A percentile compares a stretch with the other conserved stretches of the same genome.
These are phyloP conservation scores for Nyssa sinensis DNA, from an alignment of 148 eudicot genomes.

Conservation along the genomic window DNA sequence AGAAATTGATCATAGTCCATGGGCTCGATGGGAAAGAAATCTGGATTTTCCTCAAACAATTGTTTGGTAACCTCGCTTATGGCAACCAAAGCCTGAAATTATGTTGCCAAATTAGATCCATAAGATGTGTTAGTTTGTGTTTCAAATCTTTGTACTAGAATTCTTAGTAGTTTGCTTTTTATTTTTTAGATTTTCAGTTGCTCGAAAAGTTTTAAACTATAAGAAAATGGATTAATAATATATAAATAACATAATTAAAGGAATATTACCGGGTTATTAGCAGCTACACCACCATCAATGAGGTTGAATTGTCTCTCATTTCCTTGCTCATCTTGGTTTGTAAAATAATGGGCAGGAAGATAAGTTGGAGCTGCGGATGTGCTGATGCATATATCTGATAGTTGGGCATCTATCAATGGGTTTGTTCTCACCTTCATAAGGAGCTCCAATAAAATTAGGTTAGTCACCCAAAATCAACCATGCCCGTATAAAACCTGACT, in stretches of 20 bases:
- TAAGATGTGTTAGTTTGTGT: no score
- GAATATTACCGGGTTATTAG: conserved; percentile 64
- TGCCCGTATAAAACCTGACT: no score
- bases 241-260: no score
- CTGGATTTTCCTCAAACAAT: conserved; percentile 20
- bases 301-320: conserved; percentile 38
- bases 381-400: conserved; percentile 50
- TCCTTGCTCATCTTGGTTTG: conserved; percentile 24
- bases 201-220: no score
- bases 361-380: conserved; percentile 61
- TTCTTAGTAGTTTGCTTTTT: no score
- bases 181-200: no score
- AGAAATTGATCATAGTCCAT: conserved; percentile 35
- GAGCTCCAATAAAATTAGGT: no score
- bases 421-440: conserved; percentile 18
- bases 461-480: no score
- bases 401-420: conserved; percentile 27
- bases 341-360: conserved; percentile 51
- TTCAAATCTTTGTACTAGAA: no score
- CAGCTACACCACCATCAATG: conserved; percentile 59
- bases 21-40: conserved; percentile 38
- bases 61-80: conserved; percentile 49
- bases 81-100: conserved; percentile 41
- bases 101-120: no score
- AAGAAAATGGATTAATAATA: not conserved